Evolutionary conservation across 176 grass and related monocot species (phyloP), one percentile per base, ranked within the genome.

Genomic region (Calamus simplicifolius): DNA sequence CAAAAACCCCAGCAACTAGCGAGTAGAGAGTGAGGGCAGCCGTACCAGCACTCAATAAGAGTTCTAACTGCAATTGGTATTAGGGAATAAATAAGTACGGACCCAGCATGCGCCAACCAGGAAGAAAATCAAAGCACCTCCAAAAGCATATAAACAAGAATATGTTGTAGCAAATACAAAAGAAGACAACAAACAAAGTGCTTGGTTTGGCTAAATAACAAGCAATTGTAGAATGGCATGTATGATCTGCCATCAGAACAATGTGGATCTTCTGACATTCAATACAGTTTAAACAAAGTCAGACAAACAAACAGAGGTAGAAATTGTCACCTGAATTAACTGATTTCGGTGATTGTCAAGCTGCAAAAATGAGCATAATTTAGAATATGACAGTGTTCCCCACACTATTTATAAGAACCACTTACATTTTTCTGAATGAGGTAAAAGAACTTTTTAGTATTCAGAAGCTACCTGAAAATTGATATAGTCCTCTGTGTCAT

Each of bases 401-500:
- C 16, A 25, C 18, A 51, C 35, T 18, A 50, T 27, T 3, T 12
- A 51, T 4, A 27, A 66, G 25, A 27, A 13, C 16, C 17, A 66
- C 6, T 18, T 23, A 4, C 4, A 5, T 29, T 15, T 6, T 49
- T 23, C 16, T 23, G 14, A 56, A 3, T 5, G 10, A 56, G 25
- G 12, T 5, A 7, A 60, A 60, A 28, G 30, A 16, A 60, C n/a
- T 6, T 60, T 10, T 28, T n/a, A 18, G 48, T 71, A 71, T 43
- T 43, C 2, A 43, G 35, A 43, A 6, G 35, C 35, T 10, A 43
- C 69, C 69, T 71, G 69, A 60, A 71, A 60, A 61, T 71, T 71
- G 69, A 71, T 71, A 60, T 71, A 61, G 49, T 71, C 69, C 26
- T 71, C 69, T 13, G 69, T 71, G 19, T 71, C 69, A 71, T 71